A percentile compares a stretch with the other conserved stretches of the same genome.
phyloP scores from a whole-genome alignment of 208 protist species.

The Wallacemonas rigidus region DNA sequence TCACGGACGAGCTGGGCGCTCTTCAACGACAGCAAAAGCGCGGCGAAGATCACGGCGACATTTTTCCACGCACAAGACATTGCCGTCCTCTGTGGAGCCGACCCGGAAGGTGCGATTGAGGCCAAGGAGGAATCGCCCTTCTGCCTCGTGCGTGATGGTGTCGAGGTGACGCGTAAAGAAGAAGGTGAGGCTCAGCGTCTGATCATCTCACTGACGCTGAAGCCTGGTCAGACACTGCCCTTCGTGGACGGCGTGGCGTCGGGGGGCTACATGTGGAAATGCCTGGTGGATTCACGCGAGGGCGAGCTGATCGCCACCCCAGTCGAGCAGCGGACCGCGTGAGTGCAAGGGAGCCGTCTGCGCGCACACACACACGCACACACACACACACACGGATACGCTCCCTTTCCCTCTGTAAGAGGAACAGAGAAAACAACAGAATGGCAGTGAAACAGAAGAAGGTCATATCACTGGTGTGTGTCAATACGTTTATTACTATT shows the following conservation, averaged over 20 bases:
- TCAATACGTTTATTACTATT: too few species aligned
- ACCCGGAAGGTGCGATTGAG: constrained; percentile 9
- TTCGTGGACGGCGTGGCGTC: constrained; percentile 36
- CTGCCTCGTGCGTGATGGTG: constrained; percentile 14
- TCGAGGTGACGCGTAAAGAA: constrained; percentile 11
- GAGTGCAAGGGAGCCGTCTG: not conserved
- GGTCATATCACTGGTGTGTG: too few species aligned
- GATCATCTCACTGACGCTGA: constrained; percentile 20
- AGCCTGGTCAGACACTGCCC: constrained; percentile 27
- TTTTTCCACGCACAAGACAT: constrained; percentile 39
- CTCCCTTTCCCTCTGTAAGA: too few species aligned
- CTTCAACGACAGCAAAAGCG: constrained; percentile 45
- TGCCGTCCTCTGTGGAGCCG: constrained; percentile 4
- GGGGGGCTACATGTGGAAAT: constrained; percentile 49
- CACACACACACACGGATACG: not conserved
- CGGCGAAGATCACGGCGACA: constrained; percentile 37
- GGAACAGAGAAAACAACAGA: too few species aligned
- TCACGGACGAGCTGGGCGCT: constrained; percentile 27
- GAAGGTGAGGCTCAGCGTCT: constrained; percentile 18
- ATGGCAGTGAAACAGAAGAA: too few species aligned
- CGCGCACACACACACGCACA: not conserved
- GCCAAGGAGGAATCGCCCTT: constrained; percentile 12
- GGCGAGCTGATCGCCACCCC: constrained; percentile 6
- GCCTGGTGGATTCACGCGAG: constrained; percentile 18
- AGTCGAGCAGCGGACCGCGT: not conserved